Conservation (phyloP, 1,139 yeast species). For the Suhomyces coccinellae region DNA sequence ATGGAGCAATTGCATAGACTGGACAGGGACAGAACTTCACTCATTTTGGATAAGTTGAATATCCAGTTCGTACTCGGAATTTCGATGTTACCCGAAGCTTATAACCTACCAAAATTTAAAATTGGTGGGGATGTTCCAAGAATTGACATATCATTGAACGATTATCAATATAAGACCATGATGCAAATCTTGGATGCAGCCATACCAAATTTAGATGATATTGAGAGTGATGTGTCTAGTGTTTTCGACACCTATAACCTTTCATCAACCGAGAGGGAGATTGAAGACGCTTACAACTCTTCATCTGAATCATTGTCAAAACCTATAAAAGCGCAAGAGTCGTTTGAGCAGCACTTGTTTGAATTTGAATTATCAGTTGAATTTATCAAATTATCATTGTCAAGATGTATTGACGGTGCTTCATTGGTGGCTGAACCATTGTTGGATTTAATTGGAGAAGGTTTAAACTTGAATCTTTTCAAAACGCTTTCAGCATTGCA, state of each 20-base stretch:
- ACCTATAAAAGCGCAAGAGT: constrained; percentile 6
- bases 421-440: constrained; percentile 66
- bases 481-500: constrained; percentile 63
- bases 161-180: constrained; percentile 84
- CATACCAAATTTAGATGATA: constrained; percentile 57
- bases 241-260: constrained; percentile 38
- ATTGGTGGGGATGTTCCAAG: constrained; percentile 81
- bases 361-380: constrained; percentile 74
- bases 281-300: not conserved
- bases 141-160: constrained; percentile 72
- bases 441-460: constrained; percentile 71
- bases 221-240: constrained; percentile 33
- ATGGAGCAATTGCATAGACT: constrained; percentile 64
- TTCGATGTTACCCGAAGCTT: constrained; percentile 81
- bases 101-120: constrained; percentile 68
- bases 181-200: constrained; percentile 74
- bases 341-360: constrained; percentile 54
- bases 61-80: constrained; percentile 73
- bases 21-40: constrained; percentile 39
- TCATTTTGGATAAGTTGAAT: constrained; percentile 74
- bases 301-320: not conserved
- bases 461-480: constrained; percentile 58
- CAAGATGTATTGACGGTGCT: constrained; percentile 63
- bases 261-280: constrained; percentile 1
- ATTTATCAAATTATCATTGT: constrained; percentile 59